A percentile compares a stretch with the other conserved stretches of the same genome.
Evolutionary conservation across 805 yeast genomes (phyloP).

Genomic region (Candida loeiensis): DNA sequence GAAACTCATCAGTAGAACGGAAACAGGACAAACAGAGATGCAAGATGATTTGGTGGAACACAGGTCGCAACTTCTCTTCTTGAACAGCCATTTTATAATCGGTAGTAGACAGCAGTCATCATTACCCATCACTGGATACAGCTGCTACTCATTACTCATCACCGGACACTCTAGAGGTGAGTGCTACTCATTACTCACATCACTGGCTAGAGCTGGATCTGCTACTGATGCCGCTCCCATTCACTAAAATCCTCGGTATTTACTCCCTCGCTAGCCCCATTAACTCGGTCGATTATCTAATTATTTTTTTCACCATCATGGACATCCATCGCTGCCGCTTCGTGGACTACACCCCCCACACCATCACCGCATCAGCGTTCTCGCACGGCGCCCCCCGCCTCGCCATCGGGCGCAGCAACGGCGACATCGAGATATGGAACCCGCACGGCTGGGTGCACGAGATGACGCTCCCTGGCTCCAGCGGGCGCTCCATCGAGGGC

Average conservation of each 20-base stretch:
- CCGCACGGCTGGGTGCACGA: slow-evolving; percentile 86
- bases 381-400: slow-evolving; percentile 68
- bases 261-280: background rate
- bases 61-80: too few species aligned
- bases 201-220: too few species aligned
- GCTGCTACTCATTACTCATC: too few species aligned
- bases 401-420: slow-evolving; percentile 91
- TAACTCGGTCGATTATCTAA: background rate
- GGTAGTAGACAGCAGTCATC: too few species aligned
- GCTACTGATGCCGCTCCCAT: too few species aligned
- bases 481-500: slow-evolving; percentile 84
- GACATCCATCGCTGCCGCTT: slow-evolving; percentile 88
- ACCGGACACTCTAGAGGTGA: too few species aligned
- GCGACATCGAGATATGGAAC: slow-evolving; percentile 95
- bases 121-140: too few species aligned
- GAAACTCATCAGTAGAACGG: too few species aligned
- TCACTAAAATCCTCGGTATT: background rate
- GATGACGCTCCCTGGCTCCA: slow-evolving; percentile 65
- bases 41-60: too few species aligned
- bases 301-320: slow-evolving; percentile 34
- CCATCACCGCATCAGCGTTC: slow-evolving; percentile 78
- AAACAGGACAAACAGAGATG: too few species aligned
- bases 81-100: too few species aligned
- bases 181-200: too few species aligned
- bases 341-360: slow-evolving; percentile 82